phyloP scores from a whole-genome alignment of 129 eudicot genomes.

The Mikania micrantha region DNA sequence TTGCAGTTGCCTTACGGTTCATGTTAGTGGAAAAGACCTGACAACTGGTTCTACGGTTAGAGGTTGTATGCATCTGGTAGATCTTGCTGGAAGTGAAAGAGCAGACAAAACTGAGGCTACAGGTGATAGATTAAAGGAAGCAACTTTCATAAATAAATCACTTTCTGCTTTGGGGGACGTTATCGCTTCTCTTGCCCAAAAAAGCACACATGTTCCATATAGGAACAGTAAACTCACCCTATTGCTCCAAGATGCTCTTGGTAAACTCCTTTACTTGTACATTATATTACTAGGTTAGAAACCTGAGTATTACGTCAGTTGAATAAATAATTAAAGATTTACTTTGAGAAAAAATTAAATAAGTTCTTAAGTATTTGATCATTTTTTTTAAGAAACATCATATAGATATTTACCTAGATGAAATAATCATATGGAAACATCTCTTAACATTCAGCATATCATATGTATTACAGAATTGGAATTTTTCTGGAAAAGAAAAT shows the following conservation, averaged over 20 bases:
- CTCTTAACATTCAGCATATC: too few species aligned
- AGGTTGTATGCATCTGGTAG: constrained; percentile 84
- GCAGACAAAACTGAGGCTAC: constrained; percentile 64
- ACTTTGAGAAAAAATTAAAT: too few species aligned
- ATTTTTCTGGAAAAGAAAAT: too few species aligned
- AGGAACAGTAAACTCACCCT: constrained; percentile 84
- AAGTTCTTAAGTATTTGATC: too few species aligned
- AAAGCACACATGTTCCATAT: constrained; percentile 59
- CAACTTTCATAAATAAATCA: constrained; percentile 63
- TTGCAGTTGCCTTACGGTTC: constrained; percentile 81
- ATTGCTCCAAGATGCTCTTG: constrained; percentile 79
- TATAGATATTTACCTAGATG: too few species aligned
- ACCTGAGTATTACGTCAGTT: too few species aligned
- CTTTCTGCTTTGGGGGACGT: constrained; percentile 85
- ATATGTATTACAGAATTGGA: too few species aligned
- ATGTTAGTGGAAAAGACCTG: constrained; percentile 61
- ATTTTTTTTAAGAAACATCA: too few species aligned
- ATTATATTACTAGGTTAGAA: too few species aligned
- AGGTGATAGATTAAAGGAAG: constrained; percentile 77
- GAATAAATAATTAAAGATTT: too few species aligned
- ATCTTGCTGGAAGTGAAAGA: constrained; percentile 91
- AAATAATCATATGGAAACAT: too few species aligned
- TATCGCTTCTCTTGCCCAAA: constrained; percentile 66
- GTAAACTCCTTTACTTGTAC: constrained; percentile 17
- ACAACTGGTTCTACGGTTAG: constrained; percentile 52